A percentile compares a stretch with the other conserved stretches of the same genome.
These are phyloP conservation scores for Fraxinus sp. DNA, from an alignment of 305 asterid species.

Conservation along the genomic window DNA sequence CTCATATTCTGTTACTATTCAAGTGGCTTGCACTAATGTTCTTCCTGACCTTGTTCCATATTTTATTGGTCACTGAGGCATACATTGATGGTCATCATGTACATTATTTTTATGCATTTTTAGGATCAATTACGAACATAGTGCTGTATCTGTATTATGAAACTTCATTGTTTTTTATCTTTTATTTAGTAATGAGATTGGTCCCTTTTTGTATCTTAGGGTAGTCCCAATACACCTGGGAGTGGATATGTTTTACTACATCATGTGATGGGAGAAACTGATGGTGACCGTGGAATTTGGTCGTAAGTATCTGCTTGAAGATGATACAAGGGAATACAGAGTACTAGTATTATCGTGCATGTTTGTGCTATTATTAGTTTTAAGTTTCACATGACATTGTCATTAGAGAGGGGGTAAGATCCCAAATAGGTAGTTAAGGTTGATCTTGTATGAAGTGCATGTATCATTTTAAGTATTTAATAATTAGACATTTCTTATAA, in stretches of 20 bases:
- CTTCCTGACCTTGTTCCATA: background rate
- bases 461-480: slow-evolving; percentile 5
- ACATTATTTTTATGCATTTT: background rate
- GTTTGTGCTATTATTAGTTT: background rate
- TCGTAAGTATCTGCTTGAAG: slow-evolving; percentile 67
- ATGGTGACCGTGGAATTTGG: slow-evolving; percentile 93
- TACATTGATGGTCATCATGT: background rate
- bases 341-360: background rate
- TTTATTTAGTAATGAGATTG: slow-evolving; percentile 20
- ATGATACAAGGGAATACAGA: slow-evolving; percentile 22
- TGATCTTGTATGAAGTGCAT: slow-evolving; percentile 11
- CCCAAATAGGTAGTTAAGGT: slow-evolving; percentile 6
- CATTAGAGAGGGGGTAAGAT: background rate
- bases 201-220: slow-evolving; percentile 48
- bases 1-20: background rate
- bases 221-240: slow-evolving; percentile 86
- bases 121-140: slow-evolving; percentile 2
- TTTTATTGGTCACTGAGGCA: background rate
- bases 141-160: background rate
- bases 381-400: slow-evolving; percentile 11
- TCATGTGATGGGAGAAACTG: slow-evolving; percentile 97
- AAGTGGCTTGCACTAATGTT: background rate
- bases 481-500: slow-evolving; percentile 6
- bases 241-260: slow-evolving; percentile 96
- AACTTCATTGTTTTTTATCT: slow-evolving; percentile 1